A percentile compares a stretch with the other conserved stretches of the same genome.
phyloP scores from a whole-genome alignment of 192 early-diverging fungal genomes.

The Lobosporangium transversale region DNA sequence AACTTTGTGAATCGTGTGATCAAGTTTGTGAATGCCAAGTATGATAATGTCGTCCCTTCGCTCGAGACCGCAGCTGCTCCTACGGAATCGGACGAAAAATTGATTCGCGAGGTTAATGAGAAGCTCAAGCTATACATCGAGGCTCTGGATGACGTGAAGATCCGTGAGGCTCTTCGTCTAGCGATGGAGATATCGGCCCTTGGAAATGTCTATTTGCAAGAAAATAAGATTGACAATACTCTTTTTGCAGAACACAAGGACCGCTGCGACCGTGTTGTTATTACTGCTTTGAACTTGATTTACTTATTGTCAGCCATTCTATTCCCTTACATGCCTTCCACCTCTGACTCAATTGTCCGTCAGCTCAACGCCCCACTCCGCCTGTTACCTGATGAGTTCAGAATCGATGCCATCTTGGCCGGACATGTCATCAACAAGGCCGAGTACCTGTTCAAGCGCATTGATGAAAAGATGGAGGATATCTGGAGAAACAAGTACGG shows the following conservation, averaged over 20 bases:
- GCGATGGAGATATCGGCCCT: constrained; percentile 96
- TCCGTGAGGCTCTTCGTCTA: constrained; percentile 80
- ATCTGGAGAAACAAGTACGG: constrained; percentile 83
- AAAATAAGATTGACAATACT: constrained; percentile 90
- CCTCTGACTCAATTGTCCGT: constrained; percentile 77
- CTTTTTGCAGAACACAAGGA: constrained; percentile 81
- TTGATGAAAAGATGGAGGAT: constrained; percentile 88
- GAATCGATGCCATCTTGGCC: constrained; percentile 72
- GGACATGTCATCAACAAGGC: constrained; percentile 88
- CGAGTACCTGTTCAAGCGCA: constrained; percentile 91
- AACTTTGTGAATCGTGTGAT: constrained; percentile 98
- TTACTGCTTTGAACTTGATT: constrained; percentile 83
- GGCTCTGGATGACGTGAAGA: constrained; percentile 83
- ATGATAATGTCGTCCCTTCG: constrained; percentile 82
- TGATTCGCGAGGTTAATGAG: constrained; percentile 86
- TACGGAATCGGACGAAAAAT: constrained; percentile 69
- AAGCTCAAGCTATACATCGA: constrained; percentile 81
- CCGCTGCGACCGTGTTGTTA: constrained; percentile 90
- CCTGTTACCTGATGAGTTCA: constrained; percentile 79
- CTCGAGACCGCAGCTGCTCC: constrained; percentile 54
- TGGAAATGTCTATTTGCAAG: constrained; percentile 96
- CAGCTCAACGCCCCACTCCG: constrained; percentile 89
- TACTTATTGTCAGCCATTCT: constrained; percentile 90
- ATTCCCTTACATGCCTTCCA: constrained; percentile 94
- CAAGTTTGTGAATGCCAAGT: constrained; percentile 94